These are phyloP conservation scores for Zygnema cylindricum DNA, from an alignment of 139 green algal species.

Conservation along the genomic window DNA sequence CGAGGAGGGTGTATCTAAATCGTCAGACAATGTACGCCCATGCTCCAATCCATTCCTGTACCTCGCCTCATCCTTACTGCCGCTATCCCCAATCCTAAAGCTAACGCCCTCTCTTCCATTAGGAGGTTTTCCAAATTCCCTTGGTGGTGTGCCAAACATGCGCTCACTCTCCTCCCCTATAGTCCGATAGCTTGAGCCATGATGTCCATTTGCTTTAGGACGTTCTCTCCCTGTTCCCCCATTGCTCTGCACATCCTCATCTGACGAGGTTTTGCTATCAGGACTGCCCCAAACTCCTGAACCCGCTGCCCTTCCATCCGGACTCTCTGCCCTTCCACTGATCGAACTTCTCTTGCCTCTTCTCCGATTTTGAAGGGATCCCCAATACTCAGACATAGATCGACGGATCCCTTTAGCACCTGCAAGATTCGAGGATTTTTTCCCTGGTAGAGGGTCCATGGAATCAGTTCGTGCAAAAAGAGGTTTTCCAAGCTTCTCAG, in stretches of 20 bases:
- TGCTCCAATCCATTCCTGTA: not conserved
- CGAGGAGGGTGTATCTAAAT: constrained; percentile 3
- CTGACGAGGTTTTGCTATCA: constrained; percentile 10
- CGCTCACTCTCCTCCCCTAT: not conserved
- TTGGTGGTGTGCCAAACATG: not conserved
- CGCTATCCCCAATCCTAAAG: not conserved
- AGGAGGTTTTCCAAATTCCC: not conserved
- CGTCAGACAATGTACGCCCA: not conserved
- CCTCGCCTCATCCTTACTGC: not conserved
- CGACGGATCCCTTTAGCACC: not conserved
- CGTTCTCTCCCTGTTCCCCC: not conserved
- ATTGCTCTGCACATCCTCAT: not conserved
- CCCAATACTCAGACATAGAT: not conserved
- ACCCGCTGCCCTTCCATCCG: not conserved
- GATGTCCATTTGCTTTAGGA: not conserved
- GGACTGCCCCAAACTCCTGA: constrained; percentile 9
- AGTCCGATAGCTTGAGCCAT: not conserved
- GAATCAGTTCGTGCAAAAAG: not conserved
- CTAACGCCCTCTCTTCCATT: not conserved
- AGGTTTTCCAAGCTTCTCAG: not conserved
- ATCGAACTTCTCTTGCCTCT: not conserved
- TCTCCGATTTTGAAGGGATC: not conserved
- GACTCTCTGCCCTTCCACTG: not conserved
- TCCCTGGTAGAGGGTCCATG: not conserved
- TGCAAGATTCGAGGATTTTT: not conserved